Percentiles rank a stretch among this genome's conserved stretches.
Evolutionary conservation across 2,329 filamentous ascomycete species (phyloP).

Genomic region (Xylaria sp.): DNA sequence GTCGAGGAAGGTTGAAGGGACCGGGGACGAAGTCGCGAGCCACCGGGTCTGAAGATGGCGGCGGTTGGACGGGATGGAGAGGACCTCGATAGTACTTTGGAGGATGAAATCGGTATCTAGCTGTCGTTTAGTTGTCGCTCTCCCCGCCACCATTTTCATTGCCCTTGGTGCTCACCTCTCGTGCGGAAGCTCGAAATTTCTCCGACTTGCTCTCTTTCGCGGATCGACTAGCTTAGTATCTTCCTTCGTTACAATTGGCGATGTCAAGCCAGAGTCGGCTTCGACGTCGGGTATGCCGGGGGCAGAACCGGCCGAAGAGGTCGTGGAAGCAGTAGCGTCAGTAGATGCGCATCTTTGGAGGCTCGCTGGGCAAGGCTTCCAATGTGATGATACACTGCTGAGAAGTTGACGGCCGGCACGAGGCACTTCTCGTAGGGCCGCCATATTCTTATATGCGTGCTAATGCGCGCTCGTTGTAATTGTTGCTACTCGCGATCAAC

Average conservation of each 20-base stretch:
- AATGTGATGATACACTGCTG: constrained; percentile 25
- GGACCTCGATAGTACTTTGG: constrained; percentile 95
- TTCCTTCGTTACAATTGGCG: constrained; percentile 42
- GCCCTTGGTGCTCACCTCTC: constrained; percentile 26
- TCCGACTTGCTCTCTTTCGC: constrained; percentile 45
- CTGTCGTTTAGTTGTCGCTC: constrained; percentile 3
- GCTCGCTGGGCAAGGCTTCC: constrained; percentile 25
- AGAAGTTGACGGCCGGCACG: constrained; percentile 34
- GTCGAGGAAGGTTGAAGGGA: constrained; percentile 83
- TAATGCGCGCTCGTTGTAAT: constrained; percentile 6
- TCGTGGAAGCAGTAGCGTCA: constrained; percentile 46
- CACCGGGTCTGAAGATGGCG: constrained; percentile 80
- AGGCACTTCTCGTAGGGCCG: constrained; percentile 34
- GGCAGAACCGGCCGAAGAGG: constrained; percentile 38
- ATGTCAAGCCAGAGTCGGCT: constrained; percentile 50
- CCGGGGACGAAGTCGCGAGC: constrained; percentile 89
- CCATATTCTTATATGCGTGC: constrained; percentile 23
- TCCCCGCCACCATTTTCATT: neutral
- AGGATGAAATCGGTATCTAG: constrained; percentile 90
- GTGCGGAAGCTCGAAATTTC: constrained; percentile 30
- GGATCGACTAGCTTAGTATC: constrained; percentile 49
- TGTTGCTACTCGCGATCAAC: constrained; percentile 6
- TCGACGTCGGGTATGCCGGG: constrained; percentile 53
- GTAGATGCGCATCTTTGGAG: constrained; percentile 52
- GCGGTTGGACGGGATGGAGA: constrained; percentile 89